These are phyloP conservation scores for Elsinoe arachidis DNA, from an alignment of 2,329 filamentous ascomycete genomes.

Conservation along the genomic window DNA sequence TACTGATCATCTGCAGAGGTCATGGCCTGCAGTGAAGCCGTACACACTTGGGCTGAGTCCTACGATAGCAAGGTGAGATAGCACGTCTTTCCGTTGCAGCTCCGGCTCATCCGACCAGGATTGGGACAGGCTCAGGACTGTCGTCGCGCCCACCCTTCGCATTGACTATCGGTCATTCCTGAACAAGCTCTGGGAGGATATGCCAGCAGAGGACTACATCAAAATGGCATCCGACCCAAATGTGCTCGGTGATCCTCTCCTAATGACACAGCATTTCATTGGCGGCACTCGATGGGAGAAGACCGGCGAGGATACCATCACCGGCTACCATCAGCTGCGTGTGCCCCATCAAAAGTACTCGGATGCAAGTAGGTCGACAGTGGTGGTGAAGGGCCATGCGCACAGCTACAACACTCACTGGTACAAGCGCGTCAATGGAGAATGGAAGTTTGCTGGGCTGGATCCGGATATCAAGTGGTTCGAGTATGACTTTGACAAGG, in stretches of 20 bases:
- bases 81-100: neutral
- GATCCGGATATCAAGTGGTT: conserved; percentile 47
- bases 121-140: conserved; percentile 51
- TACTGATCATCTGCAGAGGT: conserved; percentile 32
- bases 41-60: conserved; percentile 57
- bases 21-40: conserved; percentile 35
- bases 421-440: conserved; percentile 50
- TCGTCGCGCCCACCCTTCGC: conserved; percentile 45
- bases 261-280: conserved; percentile 51
- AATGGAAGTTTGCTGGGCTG: conserved; percentile 51
- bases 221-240: conserved; percentile 43
- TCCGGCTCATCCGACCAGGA: conserved; percentile 28
- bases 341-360: conserved; percentile 50
- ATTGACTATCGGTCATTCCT: conserved; percentile 60
- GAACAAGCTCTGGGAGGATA: conserved; percentile 47
- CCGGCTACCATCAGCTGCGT: conserved; percentile 49
- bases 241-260: conserved; percentile 46
- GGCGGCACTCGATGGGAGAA: conserved; percentile 46
- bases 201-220: conserved; percentile 48
- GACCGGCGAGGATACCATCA: conserved; percentile 40
- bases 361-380: conserved; percentile 38
- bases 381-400: conserved; percentile 48
- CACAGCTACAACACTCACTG: conserved; percentile 47
- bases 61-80: conserved; percentile 51
- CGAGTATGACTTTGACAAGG: conserved; percentile 49